Evolutionary conservation across 75 land plant species (phyloP).

Genomic region (Chamaecyparis obtusa): DNA sequence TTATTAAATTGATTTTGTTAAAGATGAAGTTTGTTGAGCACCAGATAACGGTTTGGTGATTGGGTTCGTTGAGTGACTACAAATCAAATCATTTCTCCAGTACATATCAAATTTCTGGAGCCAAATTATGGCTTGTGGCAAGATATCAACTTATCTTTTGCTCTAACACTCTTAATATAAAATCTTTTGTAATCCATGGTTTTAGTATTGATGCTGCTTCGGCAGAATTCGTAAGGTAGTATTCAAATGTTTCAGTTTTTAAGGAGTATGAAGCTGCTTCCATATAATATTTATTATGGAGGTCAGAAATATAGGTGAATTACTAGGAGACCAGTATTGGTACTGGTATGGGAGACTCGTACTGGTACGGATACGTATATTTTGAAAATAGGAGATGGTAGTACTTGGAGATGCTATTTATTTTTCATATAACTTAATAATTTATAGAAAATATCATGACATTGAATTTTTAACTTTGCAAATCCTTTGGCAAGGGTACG

Average conservation of each 20-base stretch:
- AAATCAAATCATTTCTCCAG: background rate
- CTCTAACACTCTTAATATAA: background rate
- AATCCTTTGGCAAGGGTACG: no score
- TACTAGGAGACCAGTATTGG: no score
- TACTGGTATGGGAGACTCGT: no score
- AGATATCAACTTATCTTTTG: background rate
- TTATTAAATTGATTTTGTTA: no score
- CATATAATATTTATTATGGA: no score
- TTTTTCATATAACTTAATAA: no score
- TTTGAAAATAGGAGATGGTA: no score
- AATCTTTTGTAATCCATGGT: background rate
- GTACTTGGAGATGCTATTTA: no score
- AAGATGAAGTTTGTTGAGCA: background rate
- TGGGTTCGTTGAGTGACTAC: background rate
- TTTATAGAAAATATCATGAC: no score
- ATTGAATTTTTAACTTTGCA: no score
- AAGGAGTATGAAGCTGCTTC: background rate
- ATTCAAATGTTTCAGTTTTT: background rate
- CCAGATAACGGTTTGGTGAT: background rate
- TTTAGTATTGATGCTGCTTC: background rate
- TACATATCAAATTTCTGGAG: background rate
- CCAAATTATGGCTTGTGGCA: background rate
- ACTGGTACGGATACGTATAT: no score
- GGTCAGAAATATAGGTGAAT: background rate
- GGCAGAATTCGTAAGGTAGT: background rate